These are phyloP conservation scores for Nakazawaea sp. DNA, from an alignment of 805 yeast species.

Conservation along the genomic window DNA sequence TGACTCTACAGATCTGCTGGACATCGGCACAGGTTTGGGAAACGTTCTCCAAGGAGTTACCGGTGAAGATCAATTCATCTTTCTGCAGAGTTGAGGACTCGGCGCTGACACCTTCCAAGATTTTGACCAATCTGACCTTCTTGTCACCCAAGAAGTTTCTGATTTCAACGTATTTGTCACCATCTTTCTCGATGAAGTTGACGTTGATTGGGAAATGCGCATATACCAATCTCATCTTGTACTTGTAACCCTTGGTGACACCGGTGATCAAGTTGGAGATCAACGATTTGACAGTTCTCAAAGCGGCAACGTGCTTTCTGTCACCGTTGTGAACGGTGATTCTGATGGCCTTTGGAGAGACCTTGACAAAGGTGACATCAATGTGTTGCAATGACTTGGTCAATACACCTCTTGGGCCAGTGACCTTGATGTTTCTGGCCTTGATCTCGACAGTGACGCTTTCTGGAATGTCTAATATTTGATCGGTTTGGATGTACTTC, in stretches of 20 bases:
- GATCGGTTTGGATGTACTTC: conserved; percentile 61
- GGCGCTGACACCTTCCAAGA: conserved; percentile 84
- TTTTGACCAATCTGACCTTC: conserved; percentile 84
- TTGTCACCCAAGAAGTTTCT: conserved; percentile 99
- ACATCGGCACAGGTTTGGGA: conserved; percentile 98
- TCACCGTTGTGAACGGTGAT: conserved; percentile 97
- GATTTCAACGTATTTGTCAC: conserved; percentile 76
- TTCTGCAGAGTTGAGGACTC: conserved; percentile 78
- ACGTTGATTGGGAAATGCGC: conserved; percentile 99
- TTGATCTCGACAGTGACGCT: conserved; percentile 89
- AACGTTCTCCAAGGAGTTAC: conserved; percentile 96
- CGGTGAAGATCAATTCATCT: conserved; percentile 89
- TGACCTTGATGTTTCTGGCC: conserved; percentile 83
- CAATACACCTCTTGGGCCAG: conserved; percentile 97
- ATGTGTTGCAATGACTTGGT: conserved; percentile 89
- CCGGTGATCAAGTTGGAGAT: conserved; percentile 93
- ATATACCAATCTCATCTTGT: conserved; percentile 99
- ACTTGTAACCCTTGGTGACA: conserved; percentile 98
- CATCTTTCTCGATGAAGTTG: conserved; percentile 78
- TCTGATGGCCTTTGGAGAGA: conserved; percentile 66
- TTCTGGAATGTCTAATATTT: conserved; percentile 68
- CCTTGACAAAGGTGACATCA: conserved; percentile 86
- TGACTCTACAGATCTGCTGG: conserved; percentile 96
- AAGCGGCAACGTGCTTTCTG: conserved; percentile 99
- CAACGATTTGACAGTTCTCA: conserved; percentile 97